Conservation (phyloP, 306 rosid species). For the Castanopsis chinensis region DNA sequence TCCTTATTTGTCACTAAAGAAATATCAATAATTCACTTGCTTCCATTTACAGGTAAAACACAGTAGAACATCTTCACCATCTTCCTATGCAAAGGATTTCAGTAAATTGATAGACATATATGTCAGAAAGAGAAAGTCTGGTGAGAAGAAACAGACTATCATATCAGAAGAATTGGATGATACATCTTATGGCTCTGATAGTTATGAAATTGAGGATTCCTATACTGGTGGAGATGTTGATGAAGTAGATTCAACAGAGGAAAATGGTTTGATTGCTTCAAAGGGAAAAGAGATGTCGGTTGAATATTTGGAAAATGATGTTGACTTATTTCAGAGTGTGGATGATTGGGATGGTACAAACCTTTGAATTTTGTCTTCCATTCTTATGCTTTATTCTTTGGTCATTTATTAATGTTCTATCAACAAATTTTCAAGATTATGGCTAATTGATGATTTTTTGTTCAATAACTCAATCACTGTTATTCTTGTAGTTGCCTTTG, state of each 20-base stretch:
- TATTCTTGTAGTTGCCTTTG: slow-evolving; percentile 55
- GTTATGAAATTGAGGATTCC: slow-evolving; percentile 32
- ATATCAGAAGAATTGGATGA: slow-evolving; percentile 32
- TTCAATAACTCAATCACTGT: slow-evolving; percentile 14
- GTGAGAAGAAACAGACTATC: slow-evolving; percentile 39
- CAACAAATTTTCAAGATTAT: neutral
- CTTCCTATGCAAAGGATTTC: slow-evolving; percentile 73
- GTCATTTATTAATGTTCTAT: neutral
- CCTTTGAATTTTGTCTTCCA: slow-evolving; percentile 8
- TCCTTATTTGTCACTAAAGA: neutral
- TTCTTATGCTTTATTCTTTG: neutral
- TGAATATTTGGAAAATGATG: slow-evolving; percentile 81
- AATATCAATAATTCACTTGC: neutral
- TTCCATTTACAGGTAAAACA: slow-evolving; percentile 60
- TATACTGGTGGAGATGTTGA: slow-evolving; percentile 32
- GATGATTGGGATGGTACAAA: slow-evolving; percentile 80
- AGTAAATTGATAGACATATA: slow-evolving; percentile 50
- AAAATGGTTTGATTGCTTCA: slow-evolving; percentile 26
- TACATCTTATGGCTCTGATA: slow-evolving; percentile 33
- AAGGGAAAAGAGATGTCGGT: slow-evolving; percentile 60
- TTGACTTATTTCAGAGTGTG: slow-evolving; percentile 61
- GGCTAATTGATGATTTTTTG: slow-evolving; percentile 6
- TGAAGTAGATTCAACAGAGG: slow-evolving; percentile 32
- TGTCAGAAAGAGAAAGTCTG: slow-evolving; percentile 38
- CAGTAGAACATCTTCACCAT: slow-evolving; percentile 63